Base-by-base conservation (phyloP, 2,329 filamentous ascomycete species). In the Cordyceps tenuipes region DNA sequence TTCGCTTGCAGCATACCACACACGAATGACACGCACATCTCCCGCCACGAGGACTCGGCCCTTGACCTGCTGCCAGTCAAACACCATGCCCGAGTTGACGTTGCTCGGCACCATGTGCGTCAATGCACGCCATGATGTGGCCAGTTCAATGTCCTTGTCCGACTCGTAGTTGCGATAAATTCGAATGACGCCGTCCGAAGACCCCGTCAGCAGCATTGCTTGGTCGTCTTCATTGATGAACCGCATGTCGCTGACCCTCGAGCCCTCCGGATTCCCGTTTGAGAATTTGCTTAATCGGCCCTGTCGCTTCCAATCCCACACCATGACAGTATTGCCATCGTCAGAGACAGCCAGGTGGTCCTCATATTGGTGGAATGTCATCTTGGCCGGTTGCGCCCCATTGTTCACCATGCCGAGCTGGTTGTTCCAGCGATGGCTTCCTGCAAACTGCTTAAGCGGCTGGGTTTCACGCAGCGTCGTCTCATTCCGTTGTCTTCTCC, bases 191-290 rank as follows among this genome's bases (percentile, higher is more conserved):
- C 94, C 94, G 68, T 99, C 94, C 1, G 91, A 96, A 8, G 92
- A 96, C 1, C 94, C 94, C 0, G 91, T 96, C 83, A 99, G 91
- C 60, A 99, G 76, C 64, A 97, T 84, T 3, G 93, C 94, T 69
- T 95, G 91, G 70, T 99, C 94, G 67, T 99, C 94, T 73, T 99
- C 94, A 66, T 99, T 99, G 77, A 99, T 96, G 73, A 97, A 97
- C 60, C 91, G 90, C 71, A 97, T 86, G 71, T 97, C 92, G 58
- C 91, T 96, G 67, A 99, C 96, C 66, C 87, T 91, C 29, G 91
- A 96, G 3, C 92, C 91, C 36, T 86, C 80, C 0, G 94, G 94
- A 68, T 99, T 99, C 53, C 90, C 92, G 68, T 97, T 97, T 31
- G 90, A 95, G 74, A 99, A 99, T 59, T 88, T 87, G 69, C 85